These are phyloP conservation scores for Lichtheimia ornata DNA, from an alignment of 371 early-diverging fungal species.

Conservation along the genomic window DNA sequence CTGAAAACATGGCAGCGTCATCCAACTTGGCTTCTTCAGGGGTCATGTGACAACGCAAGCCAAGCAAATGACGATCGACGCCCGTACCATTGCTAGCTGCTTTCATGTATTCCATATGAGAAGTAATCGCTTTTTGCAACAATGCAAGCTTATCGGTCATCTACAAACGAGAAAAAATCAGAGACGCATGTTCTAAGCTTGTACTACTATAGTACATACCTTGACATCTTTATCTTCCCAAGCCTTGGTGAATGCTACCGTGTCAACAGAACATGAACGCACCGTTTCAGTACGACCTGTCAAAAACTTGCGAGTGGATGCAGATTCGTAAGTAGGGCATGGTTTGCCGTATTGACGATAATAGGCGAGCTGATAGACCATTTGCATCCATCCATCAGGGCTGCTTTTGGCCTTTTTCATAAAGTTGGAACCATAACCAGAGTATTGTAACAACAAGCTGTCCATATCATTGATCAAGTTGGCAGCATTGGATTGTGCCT, in stretches of 20 bases:
- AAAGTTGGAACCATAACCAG: conserved; percentile 77
- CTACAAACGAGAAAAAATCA: conserved; percentile 21
- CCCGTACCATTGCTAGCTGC: conserved; percentile 74
- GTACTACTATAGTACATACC: conserved; percentile 11
- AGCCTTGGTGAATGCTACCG: conserved; percentile 65
- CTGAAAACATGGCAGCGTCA: conserved; percentile 63
- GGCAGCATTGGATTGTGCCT: conserved; percentile 63
- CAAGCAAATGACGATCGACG: conserved; percentile 87
- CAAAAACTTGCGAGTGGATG: conserved; percentile 76
- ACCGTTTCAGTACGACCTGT: conserved; percentile 90
- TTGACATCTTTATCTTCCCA: conserved; percentile 63
- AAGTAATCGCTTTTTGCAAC: conserved; percentile 62
- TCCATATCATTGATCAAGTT: conserved; percentile 71
- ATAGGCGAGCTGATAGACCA: conserved; percentile 86
- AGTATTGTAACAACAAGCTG: conserved; percentile 69
- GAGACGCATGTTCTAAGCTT: background rate
- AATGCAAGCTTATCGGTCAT: conserved; percentile 56
- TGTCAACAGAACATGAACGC: conserved; percentile 67
- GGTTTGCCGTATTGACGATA: conserved; percentile 68
- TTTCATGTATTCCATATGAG: conserved; percentile 69
- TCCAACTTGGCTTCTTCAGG: conserved; percentile 65
- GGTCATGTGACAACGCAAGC: conserved; percentile 80
- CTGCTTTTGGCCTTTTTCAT: conserved; percentile 75
- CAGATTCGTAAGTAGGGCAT: conserved; percentile 86
- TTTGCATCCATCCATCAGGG: conserved; percentile 90